Evolutionary conservation across 179 eudicot species (phyloP), one percentile per base, ranked within the genome.

Genomic region (Drosera spatulata): DNA sequence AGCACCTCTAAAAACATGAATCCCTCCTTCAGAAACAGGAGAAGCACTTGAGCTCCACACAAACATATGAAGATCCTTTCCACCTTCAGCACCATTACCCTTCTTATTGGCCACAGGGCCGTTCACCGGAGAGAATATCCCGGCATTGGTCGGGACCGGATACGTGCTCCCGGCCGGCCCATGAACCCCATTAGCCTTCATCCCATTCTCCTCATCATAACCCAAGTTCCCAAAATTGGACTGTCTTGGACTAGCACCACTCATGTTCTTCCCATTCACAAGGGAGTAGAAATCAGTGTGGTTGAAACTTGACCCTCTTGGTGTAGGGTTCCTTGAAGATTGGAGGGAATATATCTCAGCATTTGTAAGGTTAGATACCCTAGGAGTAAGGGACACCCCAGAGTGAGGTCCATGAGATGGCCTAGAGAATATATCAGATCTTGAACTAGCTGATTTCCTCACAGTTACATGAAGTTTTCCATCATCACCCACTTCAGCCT

Each of bases 31-130:
- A 22, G 33, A 22, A 22, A 22, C 33, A 22, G 33, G 33, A 22
- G 33, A 22, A 22, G 33, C 33, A 22, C 33, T 22, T 22, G 33
- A 81, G 49, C 97, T 91, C 97, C 97, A 91, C 4, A 91, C 97
- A 80, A 87, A 91, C 97, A 91, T 91, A 58, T 91, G 97, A 52
- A 91, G 79, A 78, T 87, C 97, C 59, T 78, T 89, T 2, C 81
- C 93, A 40, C 75, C 81, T 38, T 76, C 89, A n/a, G 61, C 75
- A 22, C 33, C 33, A 22, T 22, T 22, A 22, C 33, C 33, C 22
- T 70, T 82, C 80, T 73, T 78, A 61, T 67, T 69, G 7, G 59
- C 75, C 6, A 51, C 80, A 2, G 71, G 74, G 2, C 82, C 94
- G 9, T 59, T 55, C 10, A 58, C 80, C 8, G 93, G 95, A 1